Base-by-base conservation (phyloP, 2,329 filamentous ascomycete genomes). In the Sporothrix schenckii region DNA sequence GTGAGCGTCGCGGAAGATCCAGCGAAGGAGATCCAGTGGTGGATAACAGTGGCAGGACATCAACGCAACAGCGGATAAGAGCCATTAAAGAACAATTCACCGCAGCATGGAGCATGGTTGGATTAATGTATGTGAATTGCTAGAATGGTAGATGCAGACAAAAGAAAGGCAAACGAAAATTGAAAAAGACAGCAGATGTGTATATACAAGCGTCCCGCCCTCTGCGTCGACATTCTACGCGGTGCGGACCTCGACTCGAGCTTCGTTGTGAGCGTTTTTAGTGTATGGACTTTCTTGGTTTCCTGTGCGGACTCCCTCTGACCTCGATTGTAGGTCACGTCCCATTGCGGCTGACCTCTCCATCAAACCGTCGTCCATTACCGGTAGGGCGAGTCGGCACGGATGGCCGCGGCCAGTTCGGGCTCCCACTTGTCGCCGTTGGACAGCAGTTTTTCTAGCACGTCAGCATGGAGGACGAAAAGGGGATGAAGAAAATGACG, bases 391-490 rank as follows among this genome's bases (percentile, higher is more conserved):
- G 94, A 89, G 85, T 99, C 95, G 72, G 95, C 95, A 78, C 93
- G 90, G 79, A 95, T 95, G 75, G 88, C 90, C 71, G 95, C 94
- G 1, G 94, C 94, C 78, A 99, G 86, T 83, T 99, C 95, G 9
- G 95, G 94, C 85, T 99, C 95, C 95, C 95, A 99, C 83, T 94
- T 94, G 84, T 96, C 93, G 77, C 93, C 92, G 79, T 97, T 97
- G 75, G 92, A 84, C 74, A 97, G 82, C 74, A 97, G 83, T 83
- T 97, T 97, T 85, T 96, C 91, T 85, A 76, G 6, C 73, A 44
- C 10, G 27, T 66, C 34, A 70, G 70, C 13, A 2, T 5, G 41
- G 16, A 21, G 34, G 10, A n/a, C 11, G 6, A 4, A 13, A 10
- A 3, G 7, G 16, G 41, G 10, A 9, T n/a, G n/a, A n/a, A n/a